A percentile compares a stretch with the other conserved stretches of the same genome.
phyloP scores from a whole-genome alignment of 2,329 filamentous ascomycete genomes.

The Colletotrichum tabaci region DNA sequence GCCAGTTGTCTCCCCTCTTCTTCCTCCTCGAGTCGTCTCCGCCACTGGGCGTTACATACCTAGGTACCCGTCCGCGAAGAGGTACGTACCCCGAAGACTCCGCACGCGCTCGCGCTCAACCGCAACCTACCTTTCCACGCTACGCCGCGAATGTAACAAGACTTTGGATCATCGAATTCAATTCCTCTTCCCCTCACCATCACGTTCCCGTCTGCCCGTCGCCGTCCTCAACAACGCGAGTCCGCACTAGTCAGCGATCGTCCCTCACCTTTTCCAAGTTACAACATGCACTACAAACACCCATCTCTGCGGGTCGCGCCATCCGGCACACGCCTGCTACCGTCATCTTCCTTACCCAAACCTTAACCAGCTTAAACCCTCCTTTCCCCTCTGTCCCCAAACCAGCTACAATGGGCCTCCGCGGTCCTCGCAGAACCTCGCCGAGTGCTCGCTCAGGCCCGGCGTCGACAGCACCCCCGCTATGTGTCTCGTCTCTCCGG shows the following conservation, averaged over 20 bases:
- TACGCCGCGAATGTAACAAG: constrained; percentile 27
- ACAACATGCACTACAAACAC: not conserved
- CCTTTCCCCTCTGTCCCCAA: not conserved
- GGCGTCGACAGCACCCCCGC: not conserved
- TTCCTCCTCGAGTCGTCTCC: not conserved
- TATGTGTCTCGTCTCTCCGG: not conserved
- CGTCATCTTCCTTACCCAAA: constrained; percentile 21
- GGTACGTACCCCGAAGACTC: constrained; percentile 10
- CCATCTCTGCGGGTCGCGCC: not conserved
- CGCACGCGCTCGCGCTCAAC: not conserved
- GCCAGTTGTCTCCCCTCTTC: no score
- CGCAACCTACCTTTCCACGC: constrained; percentile 15
- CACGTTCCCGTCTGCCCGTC: constrained; percentile 12
- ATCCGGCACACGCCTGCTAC: constrained; percentile 9
- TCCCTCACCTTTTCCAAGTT: not conserved
- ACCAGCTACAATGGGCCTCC: not conserved
- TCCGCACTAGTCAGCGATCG: constrained; percentile 35
- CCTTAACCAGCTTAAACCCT: constrained; percentile 20
- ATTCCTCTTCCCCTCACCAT: constrained; percentile 18
- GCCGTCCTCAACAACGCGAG: not conserved
- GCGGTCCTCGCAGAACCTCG: not conserved
- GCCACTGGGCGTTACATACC: not conserved
- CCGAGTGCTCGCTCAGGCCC: not conserved
- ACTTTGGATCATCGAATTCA: constrained; percentile 14
- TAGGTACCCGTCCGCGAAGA: not conserved